Conservation (phyloP, 768 basidiomycete genomes). For the Naematelia encephala region DNA sequence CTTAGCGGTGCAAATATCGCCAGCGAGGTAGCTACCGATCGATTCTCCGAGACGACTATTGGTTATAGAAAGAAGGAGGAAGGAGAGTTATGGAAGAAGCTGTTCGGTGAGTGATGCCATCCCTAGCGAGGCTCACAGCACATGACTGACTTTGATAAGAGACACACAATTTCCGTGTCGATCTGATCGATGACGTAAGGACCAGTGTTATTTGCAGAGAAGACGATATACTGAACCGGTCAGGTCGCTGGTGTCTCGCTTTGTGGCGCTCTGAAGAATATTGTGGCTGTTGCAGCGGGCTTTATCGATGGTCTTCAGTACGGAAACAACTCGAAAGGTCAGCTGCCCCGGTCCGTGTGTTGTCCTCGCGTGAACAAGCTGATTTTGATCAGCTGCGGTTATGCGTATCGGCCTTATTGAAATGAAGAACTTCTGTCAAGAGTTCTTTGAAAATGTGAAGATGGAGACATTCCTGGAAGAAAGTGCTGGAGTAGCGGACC, state of each 20-base stretch:
- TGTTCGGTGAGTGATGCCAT: conserved; percentile 47
- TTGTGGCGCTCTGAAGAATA: conserved; percentile 56
- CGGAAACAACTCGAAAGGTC: conserved; percentile 54
- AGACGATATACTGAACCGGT: not conserved
- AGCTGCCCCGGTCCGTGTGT: not conserved
- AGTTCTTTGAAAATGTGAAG: conserved; percentile 54
- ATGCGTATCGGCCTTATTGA: conserved; percentile 56
- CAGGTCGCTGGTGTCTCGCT: conserved; percentile 54
- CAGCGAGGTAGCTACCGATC: conserved; percentile 54
- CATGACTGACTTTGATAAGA: conserved; percentile 15
- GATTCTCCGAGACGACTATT: conserved; percentile 56
- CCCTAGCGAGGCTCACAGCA: not conserved
- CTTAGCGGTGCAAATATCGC: conserved; percentile 57
- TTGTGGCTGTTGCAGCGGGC: conserved; percentile 56
- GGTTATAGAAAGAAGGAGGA: conserved; percentile 53
- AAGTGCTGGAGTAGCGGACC: conserved; percentile 54
- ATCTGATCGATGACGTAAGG: conserved; percentile 52
- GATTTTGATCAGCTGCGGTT: conserved; percentile 51
- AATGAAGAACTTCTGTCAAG: conserved; percentile 55
- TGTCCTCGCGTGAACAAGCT: not conserved
- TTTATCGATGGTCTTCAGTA: conserved; percentile 54
- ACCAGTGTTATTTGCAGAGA: not conserved
- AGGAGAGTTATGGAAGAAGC: conserved; percentile 52
- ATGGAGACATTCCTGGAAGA: conserved; percentile 54
- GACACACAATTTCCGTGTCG: conserved; percentile 53